Percentiles rank a stretch among this genome's conserved stretches.
These are phyloP conservation scores for Starmerella tilneyi DNA, from an alignment of 805 yeast genomes.

Conservation along the genomic window DNA sequence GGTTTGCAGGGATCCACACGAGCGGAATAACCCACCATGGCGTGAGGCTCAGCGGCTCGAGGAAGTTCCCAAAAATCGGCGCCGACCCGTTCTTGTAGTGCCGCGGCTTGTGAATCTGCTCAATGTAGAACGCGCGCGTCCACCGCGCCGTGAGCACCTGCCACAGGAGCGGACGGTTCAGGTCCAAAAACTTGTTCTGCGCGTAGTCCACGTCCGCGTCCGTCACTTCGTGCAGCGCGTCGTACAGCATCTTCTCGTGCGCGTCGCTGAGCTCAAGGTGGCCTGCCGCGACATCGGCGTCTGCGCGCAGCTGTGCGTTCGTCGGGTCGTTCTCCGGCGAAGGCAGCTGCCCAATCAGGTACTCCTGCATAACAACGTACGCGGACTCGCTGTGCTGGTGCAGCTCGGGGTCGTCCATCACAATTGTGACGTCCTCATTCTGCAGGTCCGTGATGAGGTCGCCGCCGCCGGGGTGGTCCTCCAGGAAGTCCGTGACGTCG, in stretches of 20 bases:
- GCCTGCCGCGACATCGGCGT: slow-evolving; percentile 47
- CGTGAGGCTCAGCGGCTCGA: slow-evolving; percentile 83
- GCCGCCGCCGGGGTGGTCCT: slow-evolving; percentile 64
- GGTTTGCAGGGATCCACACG: slow-evolving; percentile 76
- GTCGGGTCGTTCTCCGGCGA: slow-evolving; percentile 36
- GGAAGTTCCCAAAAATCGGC: slow-evolving; percentile 84
- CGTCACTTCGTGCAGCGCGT: slow-evolving; percentile 58
- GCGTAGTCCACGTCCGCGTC: slow-evolving; percentile 60
- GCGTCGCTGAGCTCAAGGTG: slow-evolving; percentile 19
- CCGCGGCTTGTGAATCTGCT: slow-evolving; percentile 95
- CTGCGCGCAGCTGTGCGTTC: slow-evolving; percentile 40
- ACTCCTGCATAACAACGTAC: slow-evolving; percentile 74
- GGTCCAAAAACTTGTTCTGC: slow-evolving; percentile 77
- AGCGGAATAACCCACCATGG: slow-evolving; percentile 91
- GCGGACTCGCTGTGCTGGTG: slow-evolving; percentile 82
- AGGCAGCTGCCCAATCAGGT: slow-evolving; percentile 47
- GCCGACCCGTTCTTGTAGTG: slow-evolving; percentile 98
- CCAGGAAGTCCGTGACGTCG: slow-evolving; percentile 63
- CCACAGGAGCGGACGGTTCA: slow-evolving; percentile 65
- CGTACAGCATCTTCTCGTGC: slow-evolving; percentile 20
- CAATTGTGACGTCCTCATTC: slow-evolving; percentile 44
- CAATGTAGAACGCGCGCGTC: slow-evolving; percentile 80
- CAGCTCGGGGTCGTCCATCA: slow-evolving; percentile 59
- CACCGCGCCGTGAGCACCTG: slow-evolving; percentile 72
- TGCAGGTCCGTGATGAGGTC: slow-evolving; percentile 40